Evolutionary conservation across 208 protist genomes (phyloP), one percentile per base, ranked within the genome.

Genomic region (Novymonas esmeraldas): DNA sequence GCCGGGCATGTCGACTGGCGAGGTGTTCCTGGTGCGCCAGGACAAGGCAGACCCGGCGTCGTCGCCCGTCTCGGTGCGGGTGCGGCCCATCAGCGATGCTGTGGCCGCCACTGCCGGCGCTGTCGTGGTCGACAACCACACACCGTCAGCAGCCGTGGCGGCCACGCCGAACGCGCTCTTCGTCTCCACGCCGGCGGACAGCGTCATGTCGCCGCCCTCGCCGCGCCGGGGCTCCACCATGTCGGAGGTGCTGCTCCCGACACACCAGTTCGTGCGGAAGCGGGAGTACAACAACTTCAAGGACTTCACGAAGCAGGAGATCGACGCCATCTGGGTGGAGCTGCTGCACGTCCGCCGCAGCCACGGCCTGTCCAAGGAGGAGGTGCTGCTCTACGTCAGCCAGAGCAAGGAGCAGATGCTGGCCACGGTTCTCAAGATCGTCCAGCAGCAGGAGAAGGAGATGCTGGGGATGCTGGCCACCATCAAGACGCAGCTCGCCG

Each of bases 261-360:
- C 78, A 0, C 67, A 81, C 41, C 65, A 78, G 63, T 87, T 87
- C 39, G 67, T 87, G 51, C 81, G 78, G 34, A 83, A 84, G 56
- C 69, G 79, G 33, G 81, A 87, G 64, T 84, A 79, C 54, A 55
- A n/a, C 34, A 76, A 66, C 45, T 83, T 81, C 61, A 83, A 81
- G 52, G 69, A 78, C 38, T 87, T 77, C 71, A 79, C 68, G 6
- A 80, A 83, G 59, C 65, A 74, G 10, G 87, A 93, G 70, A 55
- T 93, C 14, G 84, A 93, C 59, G 58, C 67, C 26, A 18, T 93
- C 1, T 93, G 87, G 87, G 72, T 70, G 49, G 87, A 90, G 56
- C 64, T 93, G 68, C 69, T 86, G 41, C 74, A 70, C 42, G 0
- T 81, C 57, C 82, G 81, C 18, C 73, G 79, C 55, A 66, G 38